phyloP scores from a whole-genome alignment of 2,329 filamentous ascomycete species.

The Colletotrichum trifolii region DNA sequence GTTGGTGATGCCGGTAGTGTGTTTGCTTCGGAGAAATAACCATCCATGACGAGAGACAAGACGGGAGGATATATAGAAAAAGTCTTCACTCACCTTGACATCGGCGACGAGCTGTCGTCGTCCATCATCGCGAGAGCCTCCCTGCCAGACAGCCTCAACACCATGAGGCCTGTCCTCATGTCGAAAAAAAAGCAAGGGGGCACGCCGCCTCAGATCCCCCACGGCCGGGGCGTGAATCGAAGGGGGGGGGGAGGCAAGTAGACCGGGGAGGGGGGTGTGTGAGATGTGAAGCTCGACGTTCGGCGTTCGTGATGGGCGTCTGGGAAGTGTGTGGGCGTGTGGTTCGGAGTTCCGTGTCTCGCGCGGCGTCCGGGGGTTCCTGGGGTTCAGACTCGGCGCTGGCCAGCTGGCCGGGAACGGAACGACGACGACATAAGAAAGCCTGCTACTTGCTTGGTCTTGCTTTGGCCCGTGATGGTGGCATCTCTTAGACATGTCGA shows the following conservation, averaged over 20 bases:
- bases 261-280: neutral
- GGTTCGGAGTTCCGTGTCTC: slow-evolving; percentile 35
- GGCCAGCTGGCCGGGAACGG: slow-evolving; percentile 14
- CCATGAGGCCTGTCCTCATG: slow-evolving; percentile 16
- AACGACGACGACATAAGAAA: neutral
- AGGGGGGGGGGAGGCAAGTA: neutral
- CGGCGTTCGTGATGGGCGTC: slow-evolving; percentile 21
- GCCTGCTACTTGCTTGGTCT: slow-evolving; percentile 18
- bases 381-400: slow-evolving; percentile 28
- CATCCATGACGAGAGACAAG: slow-evolving; percentile 1
- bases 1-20: neutral
- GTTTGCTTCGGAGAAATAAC: slow-evolving; percentile 7
- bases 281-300: slow-evolving; percentile 13
- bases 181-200: slow-evolving; percentile 31
- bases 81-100: neutral
- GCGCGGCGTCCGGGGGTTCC: slow-evolving; percentile 19
- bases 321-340: neutral
- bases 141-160: slow-evolving; percentile 22
- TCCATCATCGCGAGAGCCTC: slow-evolving; percentile 22
- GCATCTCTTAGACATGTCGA: neutral
- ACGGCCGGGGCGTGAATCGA: slow-evolving; percentile 20
- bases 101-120: neutral
- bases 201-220: slow-evolving; percentile 7
- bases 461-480: neutral
- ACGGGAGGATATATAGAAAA: slow-evolving; percentile 29